These are phyloP conservation scores for Sporobolomyces pararoseus DNA, from an alignment of 768 basidiomycete genomes.

Conservation along the genomic window DNA sequence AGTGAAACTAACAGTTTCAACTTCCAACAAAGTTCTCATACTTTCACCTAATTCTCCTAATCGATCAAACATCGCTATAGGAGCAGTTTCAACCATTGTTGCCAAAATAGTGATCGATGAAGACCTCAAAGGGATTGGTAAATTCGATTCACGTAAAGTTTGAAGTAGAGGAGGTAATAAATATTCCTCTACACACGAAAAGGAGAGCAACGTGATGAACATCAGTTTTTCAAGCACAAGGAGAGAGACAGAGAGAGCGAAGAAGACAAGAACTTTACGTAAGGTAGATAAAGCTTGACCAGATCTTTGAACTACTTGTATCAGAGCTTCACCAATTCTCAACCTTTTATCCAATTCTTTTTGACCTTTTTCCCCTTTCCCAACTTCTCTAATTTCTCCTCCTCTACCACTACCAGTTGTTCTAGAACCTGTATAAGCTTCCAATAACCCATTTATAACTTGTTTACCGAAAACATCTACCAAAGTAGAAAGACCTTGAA, in stretches of 20 bases:
- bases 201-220: no score
- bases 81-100: constrained; percentile 62
- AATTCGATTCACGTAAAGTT: constrained; percentile 58
- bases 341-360: constrained; percentile 69
- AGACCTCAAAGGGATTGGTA: constrained; percentile 70
- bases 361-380: constrained; percentile 48
- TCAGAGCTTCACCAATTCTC: constrained; percentile 79
- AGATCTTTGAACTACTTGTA: constrained; percentile 67
- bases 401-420: constrained; percentile 52
- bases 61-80: constrained; percentile 64
- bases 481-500: constrained; percentile 83
- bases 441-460: constrained; percentile 64
- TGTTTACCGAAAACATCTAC: constrained; percentile 72
- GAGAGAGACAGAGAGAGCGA: background rate
- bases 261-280: no score
- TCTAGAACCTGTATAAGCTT: constrained; percentile 57
- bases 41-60: constrained; percentile 60
- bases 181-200: constrained; percentile 64
- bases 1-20: constrained; percentile 47
- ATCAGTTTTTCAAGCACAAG: background rate
- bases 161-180: constrained; percentile 69
- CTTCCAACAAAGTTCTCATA: constrained; percentile 67
- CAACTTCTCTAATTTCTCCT: constrained; percentile 48
- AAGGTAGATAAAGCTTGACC: constrained; percentile 66
- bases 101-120: constrained; percentile 69